Base-by-base conservation (phyloP, 208 protist genomes). In the Leishmania tarentolae region DNA sequence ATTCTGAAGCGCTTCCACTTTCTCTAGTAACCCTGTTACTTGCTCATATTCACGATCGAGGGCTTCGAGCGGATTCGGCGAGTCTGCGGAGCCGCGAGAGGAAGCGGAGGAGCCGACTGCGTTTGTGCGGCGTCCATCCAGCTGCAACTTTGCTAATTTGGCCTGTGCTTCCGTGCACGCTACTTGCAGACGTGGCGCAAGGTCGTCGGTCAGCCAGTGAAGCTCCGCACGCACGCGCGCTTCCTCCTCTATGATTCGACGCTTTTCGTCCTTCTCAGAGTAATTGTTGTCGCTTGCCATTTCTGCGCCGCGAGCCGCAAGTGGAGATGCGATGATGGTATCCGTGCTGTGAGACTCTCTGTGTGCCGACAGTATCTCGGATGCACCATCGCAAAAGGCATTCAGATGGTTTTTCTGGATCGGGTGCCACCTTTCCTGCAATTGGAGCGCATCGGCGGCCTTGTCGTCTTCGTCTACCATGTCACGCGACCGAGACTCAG, bases 161-260 rank as follows among this genome's bases (percentile, higher is more conserved):
- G 37, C 71, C 50, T 75, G 47, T 47, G 28, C 71, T 59, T 35
- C 35, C 24, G 71, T 56, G 31, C 50, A 59, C n/a, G 47, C 71
- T 44, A 15, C 71, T 46, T 69, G 75, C 28, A 75, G 69, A 0
- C 53, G 42, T 40, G 81, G 69, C 35, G 75, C 17, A 53, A 85
- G 59, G 28, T 59, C 59, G 13, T 42, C n/a, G 28, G 31, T 17
- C 46, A 85, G 63, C 81, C 81, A 85, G 21, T 46, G 42, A 24
- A 81, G 28, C 52, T 85, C 81, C 8, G 80, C 78, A 24, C 79
- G 68, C 50, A 82, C 83, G 28, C 83, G 66, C 3, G 68, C 44
- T 37, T 77, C 79, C 44, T 84, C 75, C 28, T 69, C 2, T 15
- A 77, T 13, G 28, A 89, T 53, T 15, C 56, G 53, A n/a, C 19